A percentile compares a stretch with the other conserved stretches of the same genome.
Evolutionary conservation across 345 rosid genomes (phyloP).

Genomic region (Populus alba): DNA sequence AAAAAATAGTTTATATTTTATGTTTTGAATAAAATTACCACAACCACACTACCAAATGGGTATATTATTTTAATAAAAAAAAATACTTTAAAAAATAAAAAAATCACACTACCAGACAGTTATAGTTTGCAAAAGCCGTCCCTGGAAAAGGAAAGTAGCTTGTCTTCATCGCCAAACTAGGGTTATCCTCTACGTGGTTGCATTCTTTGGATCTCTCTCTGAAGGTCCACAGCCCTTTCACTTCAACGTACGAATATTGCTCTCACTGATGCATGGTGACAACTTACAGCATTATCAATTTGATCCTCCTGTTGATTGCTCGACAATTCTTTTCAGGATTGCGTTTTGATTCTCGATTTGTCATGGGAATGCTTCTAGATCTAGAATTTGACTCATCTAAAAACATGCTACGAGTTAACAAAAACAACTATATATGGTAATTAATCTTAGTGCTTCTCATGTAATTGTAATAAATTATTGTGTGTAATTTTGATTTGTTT

Average conservation of each 20-base stretch:
- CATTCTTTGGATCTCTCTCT: not conserved
- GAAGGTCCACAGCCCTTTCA: slow-evolving; percentile 10
- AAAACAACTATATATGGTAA: too few relatives aligned
- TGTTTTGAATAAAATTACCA: too few relatives aligned
- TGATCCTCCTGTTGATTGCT: not conserved
- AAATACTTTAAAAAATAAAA: too few relatives aligned
- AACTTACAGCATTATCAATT: not conserved
- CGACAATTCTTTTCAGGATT: not conserved
- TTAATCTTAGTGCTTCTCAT: too few relatives aligned
- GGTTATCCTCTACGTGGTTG: not conserved
- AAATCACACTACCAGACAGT: too few relatives aligned
- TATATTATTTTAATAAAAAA: too few relatives aligned
- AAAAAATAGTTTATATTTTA: too few relatives aligned
- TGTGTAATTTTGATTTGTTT: too few relatives aligned
- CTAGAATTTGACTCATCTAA: not conserved
- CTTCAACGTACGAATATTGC: not conserved
- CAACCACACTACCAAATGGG: too few relatives aligned
- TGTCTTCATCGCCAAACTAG: not conserved
- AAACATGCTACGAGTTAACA: not conserved
- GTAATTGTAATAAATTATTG: too few relatives aligned
- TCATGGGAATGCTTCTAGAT: not conserved
- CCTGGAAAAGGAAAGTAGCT: not conserved
- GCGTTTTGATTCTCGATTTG: not conserved
- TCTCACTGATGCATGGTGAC: not conserved
- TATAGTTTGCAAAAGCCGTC: not conserved